Percentiles rank a stretch among this genome's conserved stretches.
Evolutionary conservation across 2,329 filamentous ascomycete genomes (phyloP).

Genomic region (Talaromyces piceae): DNA sequence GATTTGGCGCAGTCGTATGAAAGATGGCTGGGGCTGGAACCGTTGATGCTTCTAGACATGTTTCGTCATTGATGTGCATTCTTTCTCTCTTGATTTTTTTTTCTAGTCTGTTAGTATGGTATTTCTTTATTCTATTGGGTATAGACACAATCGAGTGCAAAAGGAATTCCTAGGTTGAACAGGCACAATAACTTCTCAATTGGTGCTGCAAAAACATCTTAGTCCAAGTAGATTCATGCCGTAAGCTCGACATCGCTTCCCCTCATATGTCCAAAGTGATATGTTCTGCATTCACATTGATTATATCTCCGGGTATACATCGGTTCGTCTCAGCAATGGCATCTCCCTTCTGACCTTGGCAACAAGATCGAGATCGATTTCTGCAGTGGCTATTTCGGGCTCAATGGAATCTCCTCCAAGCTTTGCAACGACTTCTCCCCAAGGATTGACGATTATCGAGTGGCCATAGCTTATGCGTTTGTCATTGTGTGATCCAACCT

Average conservation of each 20-base stretch:
- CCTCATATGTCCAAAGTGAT: neutral
- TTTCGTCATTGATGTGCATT: slow-evolving; percentile 22
- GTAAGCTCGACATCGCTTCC: no score
- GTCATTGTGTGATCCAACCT: slow-evolving; percentile 67
- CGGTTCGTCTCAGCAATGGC: slow-evolving; percentile 50
- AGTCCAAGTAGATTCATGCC: no score
- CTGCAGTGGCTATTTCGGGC: slow-evolving; percentile 42
- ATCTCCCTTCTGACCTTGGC: slow-evolving; percentile 49
- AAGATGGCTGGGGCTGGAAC: slow-evolving; percentile 19
- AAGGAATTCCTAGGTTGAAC: neutral
- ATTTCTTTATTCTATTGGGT: neutral
- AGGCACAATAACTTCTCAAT: neutral
- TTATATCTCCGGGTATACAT: slow-evolving; percentile 42
- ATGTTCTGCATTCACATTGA: slow-evolving; percentile 2
- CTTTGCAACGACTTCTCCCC: slow-evolving; percentile 67
- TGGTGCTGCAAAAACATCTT: no score
- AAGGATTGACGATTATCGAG: slow-evolving; percentile 78
- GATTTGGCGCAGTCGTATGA: slow-evolving; percentile 18
- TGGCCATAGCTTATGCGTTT: slow-evolving; percentile 78
- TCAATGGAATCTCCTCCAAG: slow-evolving; percentile 43
- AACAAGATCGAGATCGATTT: slow-evolving; percentile 48
- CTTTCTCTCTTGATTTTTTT: no score
- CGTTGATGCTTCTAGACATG: slow-evolving; percentile 26
- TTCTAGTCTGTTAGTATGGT: slow-evolving; percentile 11
- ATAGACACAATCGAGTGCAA: neutral